These are phyloP conservation scores for Parastagonospora avenae DNA, from an alignment of 2,329 filamentous ascomycete genomes.

Conservation along the genomic window DNA sequence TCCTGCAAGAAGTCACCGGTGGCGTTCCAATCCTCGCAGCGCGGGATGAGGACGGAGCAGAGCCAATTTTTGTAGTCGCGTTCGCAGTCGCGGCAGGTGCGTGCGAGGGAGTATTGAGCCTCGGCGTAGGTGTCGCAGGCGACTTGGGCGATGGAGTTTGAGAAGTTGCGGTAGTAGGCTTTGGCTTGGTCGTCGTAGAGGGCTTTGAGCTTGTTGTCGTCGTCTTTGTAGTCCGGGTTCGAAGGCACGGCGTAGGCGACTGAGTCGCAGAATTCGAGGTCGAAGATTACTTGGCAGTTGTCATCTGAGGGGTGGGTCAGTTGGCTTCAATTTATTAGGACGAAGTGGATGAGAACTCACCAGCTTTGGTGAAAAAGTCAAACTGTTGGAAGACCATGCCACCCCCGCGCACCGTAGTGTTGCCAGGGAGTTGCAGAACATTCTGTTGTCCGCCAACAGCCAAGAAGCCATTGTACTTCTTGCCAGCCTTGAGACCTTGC, in stretches of 20 bases:
- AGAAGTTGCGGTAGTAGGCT: slow-evolving; percentile 75
- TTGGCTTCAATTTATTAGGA: neutral
- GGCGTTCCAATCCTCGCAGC: slow-evolving; percentile 82
- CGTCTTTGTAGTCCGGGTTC: slow-evolving; percentile 68
- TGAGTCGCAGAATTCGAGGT: slow-evolving; percentile 86
- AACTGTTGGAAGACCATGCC: slow-evolving; percentile 74
- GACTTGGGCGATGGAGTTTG: slow-evolving; percentile 80
- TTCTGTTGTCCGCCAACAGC: slow-evolving; percentile 65
- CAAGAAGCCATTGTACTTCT: slow-evolving; percentile 74
- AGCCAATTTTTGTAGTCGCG: slow-evolving; percentile 91
- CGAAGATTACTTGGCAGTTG: slow-evolving; percentile 84
- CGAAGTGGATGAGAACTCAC: slow-evolving; percentile 56
- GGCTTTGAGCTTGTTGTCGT: slow-evolving; percentile 64
- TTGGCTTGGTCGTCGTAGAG: slow-evolving; percentile 81
- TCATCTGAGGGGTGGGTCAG: slow-evolving; percentile 57
- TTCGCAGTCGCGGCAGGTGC: slow-evolving; percentile 76
- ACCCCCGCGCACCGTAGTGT: slow-evolving; percentile 66
- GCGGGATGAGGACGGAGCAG: slow-evolving; percentile 89
- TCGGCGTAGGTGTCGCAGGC: slow-evolving; percentile 78
- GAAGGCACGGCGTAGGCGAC: slow-evolving; percentile 91
- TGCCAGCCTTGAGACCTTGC: slow-evolving; percentile 72
- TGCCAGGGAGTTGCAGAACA: slow-evolving; percentile 50
- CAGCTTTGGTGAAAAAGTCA: slow-evolving; percentile 76
- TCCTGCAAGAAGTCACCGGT: slow-evolving; percentile 58
- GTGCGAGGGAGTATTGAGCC: slow-evolving; percentile 80